Evolutionary conservation across 306 rosid species (phyloP).

Genomic region (Albizia julibrissin): DNA sequence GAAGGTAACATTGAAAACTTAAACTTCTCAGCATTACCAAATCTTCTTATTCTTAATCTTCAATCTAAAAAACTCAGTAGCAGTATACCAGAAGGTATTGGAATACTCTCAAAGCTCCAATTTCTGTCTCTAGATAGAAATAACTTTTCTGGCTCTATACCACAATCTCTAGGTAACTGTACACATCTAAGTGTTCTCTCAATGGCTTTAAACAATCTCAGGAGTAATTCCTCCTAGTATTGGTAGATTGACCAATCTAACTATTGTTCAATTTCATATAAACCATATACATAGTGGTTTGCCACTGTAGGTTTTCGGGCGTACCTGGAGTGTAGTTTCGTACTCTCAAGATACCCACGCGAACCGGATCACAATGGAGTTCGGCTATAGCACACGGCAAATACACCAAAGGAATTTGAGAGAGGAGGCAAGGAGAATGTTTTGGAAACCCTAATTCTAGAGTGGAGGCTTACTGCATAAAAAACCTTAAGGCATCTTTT

Average conservation of each 20-base stretch:
- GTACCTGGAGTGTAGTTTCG: too few species aligned
- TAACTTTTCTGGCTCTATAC: slow-evolving; percentile 36
- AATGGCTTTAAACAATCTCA: slow-evolving; percentile 35
- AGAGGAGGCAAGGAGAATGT: too few species aligned
- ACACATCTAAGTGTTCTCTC: slow-evolving; percentile 24
- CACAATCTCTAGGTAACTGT: slow-evolving; percentile 38
- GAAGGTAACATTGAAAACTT: slow-evolving; percentile 36
- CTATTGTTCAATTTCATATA: slow-evolving; percentile 9
- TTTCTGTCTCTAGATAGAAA: slow-evolving; percentile 30
- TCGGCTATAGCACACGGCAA: too few species aligned
- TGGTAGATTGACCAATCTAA: slow-evolving; percentile 31
- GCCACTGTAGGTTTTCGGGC: too few species aligned
- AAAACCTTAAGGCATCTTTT: too few species aligned
- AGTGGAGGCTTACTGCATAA: too few species aligned
- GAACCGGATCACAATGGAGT: too few species aligned
- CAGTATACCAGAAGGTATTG: not conserved
- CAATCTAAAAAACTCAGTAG: not conserved
- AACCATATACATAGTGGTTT: slow-evolving; percentile 33
- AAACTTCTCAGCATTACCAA: slow-evolving; percentile 42
- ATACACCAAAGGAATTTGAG: too few species aligned
- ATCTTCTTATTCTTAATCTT: slow-evolving; percentile 11
- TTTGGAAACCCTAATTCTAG: too few species aligned
- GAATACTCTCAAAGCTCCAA: not conserved
- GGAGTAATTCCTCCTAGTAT: slow-evolving; percentile 37
- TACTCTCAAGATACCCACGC: too few species aligned